phyloP scores from a whole-genome alignment of 768 basidiomycete genomes.

The Udeniomyces megalosporus region DNA sequence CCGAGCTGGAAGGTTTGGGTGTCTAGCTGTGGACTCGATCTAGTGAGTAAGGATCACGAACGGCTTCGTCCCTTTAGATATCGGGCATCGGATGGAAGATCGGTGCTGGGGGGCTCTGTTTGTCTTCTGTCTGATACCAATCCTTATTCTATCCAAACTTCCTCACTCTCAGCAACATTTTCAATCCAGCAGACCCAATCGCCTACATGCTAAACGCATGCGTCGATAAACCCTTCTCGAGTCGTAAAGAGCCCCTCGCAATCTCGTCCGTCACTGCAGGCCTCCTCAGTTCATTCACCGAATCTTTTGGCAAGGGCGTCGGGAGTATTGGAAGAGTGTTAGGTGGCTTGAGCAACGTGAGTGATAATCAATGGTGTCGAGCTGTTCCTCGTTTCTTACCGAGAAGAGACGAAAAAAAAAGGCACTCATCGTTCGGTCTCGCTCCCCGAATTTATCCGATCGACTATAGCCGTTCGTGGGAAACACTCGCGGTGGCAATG shows the following conservation, averaged over 20 bases:
- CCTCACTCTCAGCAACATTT: conserved; percentile 26
- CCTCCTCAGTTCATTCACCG: conserved; percentile 29
- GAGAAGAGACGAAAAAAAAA: too few relatives aligned
- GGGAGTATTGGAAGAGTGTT: conserved; percentile 7
- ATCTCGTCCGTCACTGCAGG: conserved; percentile 28
- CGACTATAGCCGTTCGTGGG: conserved; percentile 22
- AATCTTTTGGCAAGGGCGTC: conserved; percentile 18
- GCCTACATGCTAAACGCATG: conserved; percentile 34
- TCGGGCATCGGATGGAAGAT: too few relatives aligned
- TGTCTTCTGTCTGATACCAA: neutral
- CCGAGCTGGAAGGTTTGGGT: conserved; percentile 34
- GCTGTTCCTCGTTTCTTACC: neutral
- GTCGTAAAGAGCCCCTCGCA: conserved; percentile 22
- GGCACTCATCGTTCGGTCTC: neutral
- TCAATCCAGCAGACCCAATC: conserved; percentile 34
- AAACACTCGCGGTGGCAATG: too few relatives aligned
- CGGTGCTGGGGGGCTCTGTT: neutral
- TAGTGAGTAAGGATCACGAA: conserved; percentile 19
- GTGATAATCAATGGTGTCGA: too few relatives aligned
- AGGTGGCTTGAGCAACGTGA: conserved; percentile 2
- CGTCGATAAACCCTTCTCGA: conserved; percentile 30
- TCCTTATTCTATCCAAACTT: neutral
- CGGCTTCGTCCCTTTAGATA: neutral
- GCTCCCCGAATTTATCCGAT: conserved; percentile 24
- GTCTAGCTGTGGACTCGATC: conserved; percentile 33